These are phyloP conservation scores for Chalciporus piperatus DNA, from an alignment of 768 basidiomycete species.

Conservation along the genomic window DNA sequence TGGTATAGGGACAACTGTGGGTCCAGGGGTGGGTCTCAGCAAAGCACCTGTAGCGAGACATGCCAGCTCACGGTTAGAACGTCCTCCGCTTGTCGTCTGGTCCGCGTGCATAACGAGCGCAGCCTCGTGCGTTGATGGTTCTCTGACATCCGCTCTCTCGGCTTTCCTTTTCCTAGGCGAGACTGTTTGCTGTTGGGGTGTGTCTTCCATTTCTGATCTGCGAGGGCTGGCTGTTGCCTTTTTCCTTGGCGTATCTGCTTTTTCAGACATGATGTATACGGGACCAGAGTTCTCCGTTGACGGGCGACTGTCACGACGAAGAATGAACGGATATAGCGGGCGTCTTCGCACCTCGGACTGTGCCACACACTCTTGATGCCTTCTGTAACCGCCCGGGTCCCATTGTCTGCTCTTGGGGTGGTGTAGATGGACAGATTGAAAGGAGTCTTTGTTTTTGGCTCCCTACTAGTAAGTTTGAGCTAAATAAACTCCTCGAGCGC, in stretches of 20 bases:
- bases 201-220: constrained; percentile 17
- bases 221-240: constrained; percentile 15
- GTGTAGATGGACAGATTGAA: background rate
- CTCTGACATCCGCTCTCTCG: constrained; percentile 12
- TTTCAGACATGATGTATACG: constrained; percentile 27
- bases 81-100: constrained; percentile 17
- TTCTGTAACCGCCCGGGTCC: background rate
- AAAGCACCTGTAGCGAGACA: background rate
- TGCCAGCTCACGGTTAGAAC: constrained; percentile 26
- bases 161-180: constrained; percentile 30
- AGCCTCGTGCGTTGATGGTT: constrained; percentile 10
- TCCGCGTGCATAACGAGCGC: constrained; percentile 12
- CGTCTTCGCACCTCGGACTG: constrained; percentile 20
- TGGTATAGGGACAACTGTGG: constrained; percentile 20
- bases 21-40: constrained; percentile 18
- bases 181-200: constrained; percentile 5
- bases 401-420: background rate
- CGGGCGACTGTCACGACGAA: constrained; percentile 13
- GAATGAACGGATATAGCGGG: constrained; percentile 27
- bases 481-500: too few relatives aligned
- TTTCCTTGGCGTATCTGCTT: constrained; percentile 22
- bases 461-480: background rate
- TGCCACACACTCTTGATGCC: constrained; percentile 13
- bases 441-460: constrained; percentile 3
- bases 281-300: constrained; percentile 8